Conservation (phyloP, 169 alveolate genomes). For the Cryptosporidium baileyi region DNA sequence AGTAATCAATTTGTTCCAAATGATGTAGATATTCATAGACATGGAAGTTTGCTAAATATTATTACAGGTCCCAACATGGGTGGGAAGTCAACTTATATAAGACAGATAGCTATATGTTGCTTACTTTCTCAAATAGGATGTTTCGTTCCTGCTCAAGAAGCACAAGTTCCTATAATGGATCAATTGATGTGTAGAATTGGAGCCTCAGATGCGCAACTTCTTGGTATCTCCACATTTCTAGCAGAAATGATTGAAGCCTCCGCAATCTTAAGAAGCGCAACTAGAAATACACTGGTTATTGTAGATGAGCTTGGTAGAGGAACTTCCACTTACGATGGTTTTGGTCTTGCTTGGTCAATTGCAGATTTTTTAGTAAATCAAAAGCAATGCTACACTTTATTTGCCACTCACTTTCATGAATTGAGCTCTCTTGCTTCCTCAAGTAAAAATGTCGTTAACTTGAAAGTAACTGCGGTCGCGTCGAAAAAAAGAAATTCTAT, state of each 20-base stretch:
- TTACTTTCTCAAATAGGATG: conserved; percentile 93
- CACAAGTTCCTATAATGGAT: conserved; percentile 91
- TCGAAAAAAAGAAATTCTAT: conserved; percentile 77
- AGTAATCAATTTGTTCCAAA: conserved; percentile 85
- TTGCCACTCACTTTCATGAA: conserved; percentile 98
- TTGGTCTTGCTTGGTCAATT: conserved; percentile 97
- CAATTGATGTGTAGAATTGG: conserved; percentile 96
- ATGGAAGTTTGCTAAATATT: conserved; percentile 85
- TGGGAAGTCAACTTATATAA: conserved; percentile 95
- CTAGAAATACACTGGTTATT: conserved; percentile 87
- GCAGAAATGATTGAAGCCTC: conserved; percentile 97
- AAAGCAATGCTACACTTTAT: conserved; percentile 91
- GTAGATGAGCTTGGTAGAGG: conserved; percentile 99
- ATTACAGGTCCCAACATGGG: conserved; percentile 99
- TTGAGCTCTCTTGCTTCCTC: conserved; percentile 89
- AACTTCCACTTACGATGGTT: conserved; percentile 94
- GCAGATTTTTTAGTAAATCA: conserved; percentile 89
- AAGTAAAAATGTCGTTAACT: conserved; percentile 76
- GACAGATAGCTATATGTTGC: conserved; percentile 88
- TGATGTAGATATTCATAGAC: conserved; percentile 81
- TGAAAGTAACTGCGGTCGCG: conserved; percentile 86
- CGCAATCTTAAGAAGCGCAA: conserved; percentile 91
- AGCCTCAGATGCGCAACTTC: conserved; percentile 93
- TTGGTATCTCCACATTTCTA: conserved; percentile 95
- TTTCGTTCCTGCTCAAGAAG: conserved; percentile 91